A percentile compares a stretch with the other conserved stretches of the same genome.
Conservation (phyloP, 805 yeast genomes). For the Yarrowia sp. region DNA sequence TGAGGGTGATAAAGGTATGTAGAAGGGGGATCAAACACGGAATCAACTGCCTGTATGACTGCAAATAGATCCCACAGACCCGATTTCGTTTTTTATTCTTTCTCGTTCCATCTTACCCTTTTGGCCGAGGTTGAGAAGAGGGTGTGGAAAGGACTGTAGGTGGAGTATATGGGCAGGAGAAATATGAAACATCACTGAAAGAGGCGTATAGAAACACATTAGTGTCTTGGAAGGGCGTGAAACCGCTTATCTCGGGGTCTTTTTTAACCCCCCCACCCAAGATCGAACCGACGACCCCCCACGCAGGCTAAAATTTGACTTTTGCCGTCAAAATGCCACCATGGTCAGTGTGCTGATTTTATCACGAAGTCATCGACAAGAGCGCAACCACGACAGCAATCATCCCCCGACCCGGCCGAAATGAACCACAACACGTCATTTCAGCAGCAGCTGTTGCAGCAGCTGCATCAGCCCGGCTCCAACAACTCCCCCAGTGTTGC, state of each 20-base stretch:
- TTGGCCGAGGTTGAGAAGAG: no score
- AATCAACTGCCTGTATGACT: no score
- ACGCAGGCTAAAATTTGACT: not conserved
- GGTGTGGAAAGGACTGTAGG: no score
- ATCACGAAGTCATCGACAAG: constrained; percentile 21
- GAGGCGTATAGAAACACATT: no score
- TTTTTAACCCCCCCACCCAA: not conserved
- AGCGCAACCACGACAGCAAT: not conserved
- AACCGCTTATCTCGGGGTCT: not conserved
- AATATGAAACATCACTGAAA: no score
- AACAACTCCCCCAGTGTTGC: constrained; percentile 4
- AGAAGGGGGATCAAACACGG: no score
- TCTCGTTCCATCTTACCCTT: no score
- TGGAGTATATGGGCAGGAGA: no score
- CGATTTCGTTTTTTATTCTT: no score
- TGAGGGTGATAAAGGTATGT: no score
- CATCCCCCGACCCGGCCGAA: constrained; percentile 4
- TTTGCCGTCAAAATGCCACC: constrained; percentile 18
- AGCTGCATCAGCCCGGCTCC: constrained; percentile 27
- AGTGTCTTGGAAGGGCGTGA: not conserved
- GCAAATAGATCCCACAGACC: no score
- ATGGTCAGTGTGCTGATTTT: constrained; percentile 21
- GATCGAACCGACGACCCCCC: constrained; percentile 21
- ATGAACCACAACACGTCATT: constrained; percentile 27
- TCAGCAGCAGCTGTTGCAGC: constrained; percentile 27